A percentile compares a stretch with the other conserved stretches of the same genome.
phyloP scores from a whole-genome alignment of 2,329 filamentous ascomycete species.

The Arthroderma uncinatum region DNA sequence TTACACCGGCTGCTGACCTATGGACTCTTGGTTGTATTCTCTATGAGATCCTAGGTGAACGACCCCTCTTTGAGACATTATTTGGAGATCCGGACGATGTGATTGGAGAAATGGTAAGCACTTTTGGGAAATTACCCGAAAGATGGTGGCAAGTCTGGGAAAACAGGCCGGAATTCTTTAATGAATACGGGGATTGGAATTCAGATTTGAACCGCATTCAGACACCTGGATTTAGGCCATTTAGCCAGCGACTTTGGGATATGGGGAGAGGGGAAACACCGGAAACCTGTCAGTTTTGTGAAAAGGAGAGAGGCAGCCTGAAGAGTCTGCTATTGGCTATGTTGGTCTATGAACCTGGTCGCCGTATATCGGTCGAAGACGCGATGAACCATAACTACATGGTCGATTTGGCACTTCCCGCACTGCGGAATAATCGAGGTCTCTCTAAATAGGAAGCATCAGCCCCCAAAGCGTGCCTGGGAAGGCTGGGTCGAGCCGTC shows the following conservation, averaged over 20 bases:
- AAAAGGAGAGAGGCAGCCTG: too few species aligned
- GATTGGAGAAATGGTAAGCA: slow-evolving; percentile 18
- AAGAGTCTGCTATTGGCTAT: too few species aligned
- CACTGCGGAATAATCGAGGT: too few species aligned
- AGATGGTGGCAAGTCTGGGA: slow-evolving; percentile 17
- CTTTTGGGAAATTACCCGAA: slow-evolving; percentile 12
- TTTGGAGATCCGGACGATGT: slow-evolving; percentile 17
- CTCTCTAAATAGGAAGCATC: too few species aligned
- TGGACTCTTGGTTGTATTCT: slow-evolving; percentile 17
- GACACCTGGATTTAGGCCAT: slow-evolving; percentile 13
- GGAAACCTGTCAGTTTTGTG: slow-evolving; percentile 18
- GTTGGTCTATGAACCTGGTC: too few species aligned
- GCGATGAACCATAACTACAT: too few species aligned
- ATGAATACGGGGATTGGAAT: slow-evolving; percentile 17
- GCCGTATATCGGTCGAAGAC: too few species aligned
- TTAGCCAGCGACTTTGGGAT: slow-evolving; percentile 15
- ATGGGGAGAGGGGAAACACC: slow-evolving; percentile 19
- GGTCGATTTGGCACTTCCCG: too few species aligned
- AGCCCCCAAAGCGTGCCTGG: too few species aligned
- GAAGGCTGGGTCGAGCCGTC: too few species aligned
- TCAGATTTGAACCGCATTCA: slow-evolving; percentile 15
- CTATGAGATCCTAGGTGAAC: slow-evolving; percentile 17
- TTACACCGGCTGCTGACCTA: slow-evolving; percentile 16
- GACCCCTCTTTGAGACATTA: slow-evolving; percentile 19
- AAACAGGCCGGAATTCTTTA: slow-evolving; percentile 17